Evolutionary conservation across 192 early-diverging fungal genomes (phyloP), one percentile per base, ranked within the genome.

Genomic region (Podila horticola): DNA sequence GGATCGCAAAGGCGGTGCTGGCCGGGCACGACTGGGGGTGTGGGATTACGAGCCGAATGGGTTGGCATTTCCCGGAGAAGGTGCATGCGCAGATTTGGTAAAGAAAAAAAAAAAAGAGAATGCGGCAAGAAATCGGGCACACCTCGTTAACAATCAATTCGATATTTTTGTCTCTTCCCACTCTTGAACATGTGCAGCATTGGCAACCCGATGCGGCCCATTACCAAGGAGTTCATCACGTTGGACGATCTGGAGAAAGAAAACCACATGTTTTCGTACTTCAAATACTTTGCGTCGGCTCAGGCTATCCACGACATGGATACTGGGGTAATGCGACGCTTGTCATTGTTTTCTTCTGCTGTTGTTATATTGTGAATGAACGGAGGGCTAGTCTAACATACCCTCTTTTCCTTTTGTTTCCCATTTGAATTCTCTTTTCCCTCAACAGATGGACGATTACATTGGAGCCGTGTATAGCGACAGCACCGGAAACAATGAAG

Each of bases 11-110:
- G 12, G 86, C 88, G 11, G 85, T 88, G 9, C 69, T 88, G 38
- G 45, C 91, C n/a, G 91, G 89, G 19, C 92, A 93, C 59, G 92
- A 93, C 79, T 93, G 92, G 91, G 69, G 69, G 6, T 31, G 59
- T 5, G 69, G 59, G 7, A 52, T 62, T 24, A 58, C 61, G 5
- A 26, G n/a, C 17, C 36, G 69, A 0, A 15, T 62, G 1, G 69
- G 60, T 1, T 71, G 69, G 69, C 69, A 71, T 34, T 71, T 62
- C 30, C 60, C 69, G 13, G 45, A 71, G 4, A 36, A 48, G 28
- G 58, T 62, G 13, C 29, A 29, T 62, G 69, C 69, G 5, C 24
- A 36, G 10, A 71, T 71, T 15, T 45, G 57, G 69, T 71, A 71
- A 30, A 31, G 38, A 20, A 49, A 41, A 41, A 11, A 45, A 45